Evolutionary conservation across 495 filamentous ascomycete species (phyloP).

Genomic region (Tuber microsphaerosporum): DNA sequence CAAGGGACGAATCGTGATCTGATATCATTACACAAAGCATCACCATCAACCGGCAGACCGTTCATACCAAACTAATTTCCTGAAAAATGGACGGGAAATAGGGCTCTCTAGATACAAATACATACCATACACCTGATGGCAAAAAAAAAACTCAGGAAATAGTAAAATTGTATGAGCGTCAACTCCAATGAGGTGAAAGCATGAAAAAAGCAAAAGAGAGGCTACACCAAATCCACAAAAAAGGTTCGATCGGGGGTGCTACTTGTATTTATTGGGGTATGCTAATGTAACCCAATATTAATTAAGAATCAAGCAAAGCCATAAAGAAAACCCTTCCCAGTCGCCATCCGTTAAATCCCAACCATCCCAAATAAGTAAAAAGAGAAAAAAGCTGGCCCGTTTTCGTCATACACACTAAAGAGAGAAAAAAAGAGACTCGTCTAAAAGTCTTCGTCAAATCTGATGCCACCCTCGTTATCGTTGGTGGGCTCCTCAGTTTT

Average conservation of each 20-base stretch:
- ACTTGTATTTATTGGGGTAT: slow-evolving; percentile 1
- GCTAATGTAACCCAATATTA: neutral
- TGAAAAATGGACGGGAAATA: neutral
- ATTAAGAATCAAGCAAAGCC: neutral
- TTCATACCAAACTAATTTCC: neutral
- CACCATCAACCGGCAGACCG: neutral
- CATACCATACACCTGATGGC: neutral
- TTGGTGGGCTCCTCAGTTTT: slow-evolving; percentile 52
- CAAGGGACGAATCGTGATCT: neutral
- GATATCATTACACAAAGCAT: slow-evolving; percentile 1
- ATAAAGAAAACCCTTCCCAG: neutral
- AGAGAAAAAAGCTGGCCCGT: neutral
- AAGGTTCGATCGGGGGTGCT: neutral
- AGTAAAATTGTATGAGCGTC: neutral
- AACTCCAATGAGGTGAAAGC: neutral
- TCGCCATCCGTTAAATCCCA: neutral
- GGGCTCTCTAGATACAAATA: neutral
- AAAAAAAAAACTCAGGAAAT: neutral
- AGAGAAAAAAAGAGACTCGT: slow-evolving; percentile 19
- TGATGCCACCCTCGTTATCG: slow-evolving; percentile 70
- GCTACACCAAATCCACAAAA: neutral
- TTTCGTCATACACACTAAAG: neutral
- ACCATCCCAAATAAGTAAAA: neutral
- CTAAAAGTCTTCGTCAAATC: slow-evolving; percentile 97
- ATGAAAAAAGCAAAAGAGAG: neutral